phyloP scores from a whole-genome alignment of 768 basidiomycete species.

The Trametes cingulata region DNA sequence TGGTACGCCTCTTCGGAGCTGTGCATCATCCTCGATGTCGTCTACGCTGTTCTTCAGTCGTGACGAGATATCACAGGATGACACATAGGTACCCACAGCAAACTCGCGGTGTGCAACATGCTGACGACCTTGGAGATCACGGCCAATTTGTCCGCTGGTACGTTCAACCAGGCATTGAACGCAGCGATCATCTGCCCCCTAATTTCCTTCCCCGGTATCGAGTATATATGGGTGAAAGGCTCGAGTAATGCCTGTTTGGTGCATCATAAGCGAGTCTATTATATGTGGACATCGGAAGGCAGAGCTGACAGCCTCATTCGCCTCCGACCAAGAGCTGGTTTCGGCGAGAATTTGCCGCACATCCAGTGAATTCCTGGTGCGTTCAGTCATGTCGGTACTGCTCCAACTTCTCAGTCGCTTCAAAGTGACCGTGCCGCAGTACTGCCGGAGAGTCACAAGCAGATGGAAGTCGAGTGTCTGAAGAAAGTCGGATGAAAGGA shows the following conservation, averaged over 20 bases:
- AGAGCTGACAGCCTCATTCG: constrained; percentile 22
- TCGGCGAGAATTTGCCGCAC: constrained; percentile 16
- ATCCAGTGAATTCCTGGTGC: background rate
- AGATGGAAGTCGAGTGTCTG: too few species aligned
- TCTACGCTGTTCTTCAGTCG: constrained; percentile 64
- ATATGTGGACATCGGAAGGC: background rate
- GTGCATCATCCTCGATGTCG: constrained; percentile 92
- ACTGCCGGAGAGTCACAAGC: too few species aligned
- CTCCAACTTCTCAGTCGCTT: background rate
- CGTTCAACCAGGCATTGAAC: constrained; percentile 90
- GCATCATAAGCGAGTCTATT: background rate
- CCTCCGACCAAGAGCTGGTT: constrained; percentile 23
- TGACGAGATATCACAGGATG: background rate
- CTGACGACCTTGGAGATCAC: constrained; percentile 81
- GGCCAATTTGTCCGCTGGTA: constrained; percentile 67
- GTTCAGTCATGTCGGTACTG: background rate
- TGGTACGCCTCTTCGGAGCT: constrained; percentile 82
- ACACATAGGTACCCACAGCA: constrained; percentile 60
- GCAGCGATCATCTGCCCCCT: constrained; percentile 85
- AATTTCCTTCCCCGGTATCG: constrained; percentile 92
- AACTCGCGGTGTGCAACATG: constrained; percentile 93
- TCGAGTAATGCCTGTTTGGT: constrained; percentile 64
- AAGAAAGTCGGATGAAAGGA: too few species aligned
- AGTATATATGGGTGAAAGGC: constrained; percentile 82
- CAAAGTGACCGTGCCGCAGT: background rate